These are phyloP conservation scores for Pseudofabraea citricarpa DNA, from an alignment of 2,329 filamentous ascomycete species.

Conservation along the genomic window DNA sequence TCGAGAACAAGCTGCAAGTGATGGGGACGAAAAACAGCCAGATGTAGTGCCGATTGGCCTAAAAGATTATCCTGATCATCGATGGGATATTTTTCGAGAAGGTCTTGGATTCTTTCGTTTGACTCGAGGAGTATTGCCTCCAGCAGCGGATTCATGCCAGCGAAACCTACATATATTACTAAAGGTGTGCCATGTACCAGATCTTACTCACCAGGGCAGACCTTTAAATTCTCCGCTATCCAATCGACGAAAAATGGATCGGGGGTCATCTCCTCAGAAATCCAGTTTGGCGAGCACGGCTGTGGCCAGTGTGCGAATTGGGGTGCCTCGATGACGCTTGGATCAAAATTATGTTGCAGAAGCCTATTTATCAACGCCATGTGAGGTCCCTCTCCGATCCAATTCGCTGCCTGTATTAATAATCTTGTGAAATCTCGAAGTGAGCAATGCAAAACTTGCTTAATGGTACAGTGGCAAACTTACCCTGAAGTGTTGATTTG, in stretches of 20 bases:
- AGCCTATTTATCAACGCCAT: not conserved
- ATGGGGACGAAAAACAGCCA: slow-evolving; percentile 5
- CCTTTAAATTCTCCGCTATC: slow-evolving; percentile 2
- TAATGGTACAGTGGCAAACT: too few relatives aligned
- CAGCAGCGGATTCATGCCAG: slow-evolving; percentile 2
- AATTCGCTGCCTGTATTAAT: not conserved
- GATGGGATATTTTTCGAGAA: not conserved
- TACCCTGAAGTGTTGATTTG: slow-evolving; percentile 4
- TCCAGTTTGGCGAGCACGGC: not conserved
- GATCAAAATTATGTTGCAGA: slow-evolving; percentile 1
- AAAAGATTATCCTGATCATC: slow-evolving; percentile 4
- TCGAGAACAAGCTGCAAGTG: slow-evolving; percentile 1
- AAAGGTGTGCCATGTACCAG: not conserved
- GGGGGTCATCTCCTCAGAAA: not conserved
- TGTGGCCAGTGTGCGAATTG: slow-evolving; percentile 1
- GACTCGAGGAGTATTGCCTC: slow-evolving; percentile 4
- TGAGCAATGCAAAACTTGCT: not conserved
- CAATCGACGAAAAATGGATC: slow-evolving; percentile 7
- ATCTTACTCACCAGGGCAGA: slow-evolving; percentile 4
- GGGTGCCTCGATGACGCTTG: slow-evolving; percentile 1
- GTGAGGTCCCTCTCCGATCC: not conserved
- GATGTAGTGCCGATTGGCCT: slow-evolving; percentile 4
- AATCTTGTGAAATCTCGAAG: not conserved
- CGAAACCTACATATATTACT: slow-evolving; percentile 1
- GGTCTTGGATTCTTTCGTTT: not conserved